Evolutionary conservation across 2,329 filamentous ascomycete species (phyloP), one percentile per base, ranked within the genome.

Genomic region (Phyllosticta citriasiana): DNA sequence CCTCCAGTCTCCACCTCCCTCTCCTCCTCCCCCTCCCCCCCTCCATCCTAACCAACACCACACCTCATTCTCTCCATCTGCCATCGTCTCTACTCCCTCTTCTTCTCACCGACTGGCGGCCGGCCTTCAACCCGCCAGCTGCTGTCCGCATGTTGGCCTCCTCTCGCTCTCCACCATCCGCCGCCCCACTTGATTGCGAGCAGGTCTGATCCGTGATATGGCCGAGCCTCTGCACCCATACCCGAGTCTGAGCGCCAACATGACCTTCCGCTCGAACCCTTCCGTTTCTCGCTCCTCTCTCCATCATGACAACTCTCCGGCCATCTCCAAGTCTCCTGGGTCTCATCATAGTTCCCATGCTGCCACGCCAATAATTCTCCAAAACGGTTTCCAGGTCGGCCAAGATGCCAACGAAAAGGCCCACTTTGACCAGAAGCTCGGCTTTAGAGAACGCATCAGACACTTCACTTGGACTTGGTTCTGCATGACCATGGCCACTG

Each of bases 401-500:
- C 14, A 16, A 1, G 52, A 50, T 5, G n/a, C 16, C 51, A 30
- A 14, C 16, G 57, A 60, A 27, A 51, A 51, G 40, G 40, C 40
- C 40, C 40, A n/a, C 14, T 47, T 19, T 47, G 58, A 56, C 5
- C 53, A 35, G n/a, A 61, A 55, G 14, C 69, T 82, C 22, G 69
- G 72, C 53, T 83, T 80, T 75, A 79, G 76, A 64, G 76, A 83
- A 65, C 74, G 84, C n/a, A 79, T 86, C 53, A 74, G 80, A 57
- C 84, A 86, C 72, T 81, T 85, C 65, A 86, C 84, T 0, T 93
- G 89, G 89, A 91, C 88, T 0, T 93, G 86, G 80, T 93, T 91
- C 68, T 89, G 88, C 16, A 76, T 85, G 72, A 85, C 82, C 0
- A 86, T 84, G 82, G 82, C 82, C 1, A 84, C 82, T 0, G 82